These are phyloP conservation scores for Barbatosphaeria neglecta DNA, from an alignment of 495 filamentous ascomycete species.

Conservation along the genomic window DNA sequence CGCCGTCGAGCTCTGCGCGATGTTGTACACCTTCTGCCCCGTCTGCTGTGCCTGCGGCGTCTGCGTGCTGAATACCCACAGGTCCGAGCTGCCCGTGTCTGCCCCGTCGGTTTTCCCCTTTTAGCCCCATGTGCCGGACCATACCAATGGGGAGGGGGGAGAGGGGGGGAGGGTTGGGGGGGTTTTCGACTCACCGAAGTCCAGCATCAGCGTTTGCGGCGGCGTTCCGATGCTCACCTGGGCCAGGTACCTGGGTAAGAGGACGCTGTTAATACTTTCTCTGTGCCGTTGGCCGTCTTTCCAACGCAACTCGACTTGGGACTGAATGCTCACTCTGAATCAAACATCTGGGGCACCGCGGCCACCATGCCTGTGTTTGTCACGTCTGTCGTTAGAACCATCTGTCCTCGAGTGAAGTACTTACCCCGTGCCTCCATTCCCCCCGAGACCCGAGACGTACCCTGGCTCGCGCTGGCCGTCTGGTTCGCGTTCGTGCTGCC, in stretches of 20 bases:
- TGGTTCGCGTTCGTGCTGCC: conserved; percentile 1
- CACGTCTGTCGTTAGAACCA: not conserved
- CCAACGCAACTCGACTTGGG: too few species aligned
- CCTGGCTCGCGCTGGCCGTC: not conserved
- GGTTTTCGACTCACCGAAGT: too few species aligned
- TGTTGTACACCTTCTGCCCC: conserved; percentile 47
- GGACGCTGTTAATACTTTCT: too few species aligned
- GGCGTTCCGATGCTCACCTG: conserved; percentile 55
- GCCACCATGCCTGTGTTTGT: conserved; percentile 16
- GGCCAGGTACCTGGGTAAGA: too few species aligned
- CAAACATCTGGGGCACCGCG: conserved; percentile 37
- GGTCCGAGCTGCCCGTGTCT: conserved; percentile 61
- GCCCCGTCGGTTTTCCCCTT: too few species aligned
- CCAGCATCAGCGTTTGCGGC: conserved; percentile 48
- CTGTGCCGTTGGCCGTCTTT: too few species aligned
- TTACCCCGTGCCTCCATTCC: not conserved
- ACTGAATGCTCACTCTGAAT: too few species aligned
- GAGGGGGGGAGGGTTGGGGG: too few species aligned
- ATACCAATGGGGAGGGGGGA: conserved; percentile 58
- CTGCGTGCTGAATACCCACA: conserved; percentile 51
- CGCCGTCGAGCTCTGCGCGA: conserved; percentile 34
- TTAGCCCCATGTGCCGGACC: conserved; percentile 58
- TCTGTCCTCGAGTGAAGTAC: too few species aligned
- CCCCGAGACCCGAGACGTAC: not conserved
- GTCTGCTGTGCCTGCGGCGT: conserved; percentile 27